Evolutionary conservation across 805 yeast species (phyloP), one percentile per base, ranked within the genome.

Genomic region (Komagataella populi): DNA sequence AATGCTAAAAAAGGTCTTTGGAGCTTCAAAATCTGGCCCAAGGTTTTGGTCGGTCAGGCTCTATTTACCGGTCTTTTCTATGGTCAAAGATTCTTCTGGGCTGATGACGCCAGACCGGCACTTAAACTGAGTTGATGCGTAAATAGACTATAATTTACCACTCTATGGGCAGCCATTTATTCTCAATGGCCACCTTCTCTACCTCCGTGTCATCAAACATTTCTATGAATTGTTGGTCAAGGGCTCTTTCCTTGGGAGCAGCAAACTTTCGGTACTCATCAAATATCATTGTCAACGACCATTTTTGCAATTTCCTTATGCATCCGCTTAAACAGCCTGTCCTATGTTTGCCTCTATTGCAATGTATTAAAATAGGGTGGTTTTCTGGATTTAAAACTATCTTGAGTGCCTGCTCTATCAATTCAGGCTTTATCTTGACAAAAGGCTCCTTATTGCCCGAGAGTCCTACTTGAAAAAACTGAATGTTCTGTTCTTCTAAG

Each of bases 311-410:
- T 59, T 93, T 73, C 54, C 99, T 70, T 39, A 93, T 73, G 61
- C 96, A 91, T 2, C 99, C 99, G 30, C 93, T 90, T 14, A 93
- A 72, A 65, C 98, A 93, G 0, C 99, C 99, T 0, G 99, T 93
- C 58, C 99, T 74, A 65, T 93, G 99, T 64, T 91, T 93, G 8
- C 99, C 99, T 53, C 96, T 71, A 67, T 93, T 93, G 68, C 99
- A 93, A 65, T 93, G 99, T 47, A 93, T 87, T 55, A 93, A 70
- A 10, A 93, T 71, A 1, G 99, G 99, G 53, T 89, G 98, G 65
- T 93, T 91, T 20, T 64, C 81, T 0, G 97, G 96, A 60, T 93
- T 74, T 14, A 88, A 64, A 12, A 88, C 87, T 39, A 89, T 84
- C 61, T 83, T 81, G 55, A 91, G 70, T 0, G 97, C 96, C 53